A percentile compares a stretch with the other conserved stretches of the same genome.
Conservation (phyloP, 2,329 filamentous ascomycete species). For the Pseudopyrenochaeta lycopersici region DNA sequence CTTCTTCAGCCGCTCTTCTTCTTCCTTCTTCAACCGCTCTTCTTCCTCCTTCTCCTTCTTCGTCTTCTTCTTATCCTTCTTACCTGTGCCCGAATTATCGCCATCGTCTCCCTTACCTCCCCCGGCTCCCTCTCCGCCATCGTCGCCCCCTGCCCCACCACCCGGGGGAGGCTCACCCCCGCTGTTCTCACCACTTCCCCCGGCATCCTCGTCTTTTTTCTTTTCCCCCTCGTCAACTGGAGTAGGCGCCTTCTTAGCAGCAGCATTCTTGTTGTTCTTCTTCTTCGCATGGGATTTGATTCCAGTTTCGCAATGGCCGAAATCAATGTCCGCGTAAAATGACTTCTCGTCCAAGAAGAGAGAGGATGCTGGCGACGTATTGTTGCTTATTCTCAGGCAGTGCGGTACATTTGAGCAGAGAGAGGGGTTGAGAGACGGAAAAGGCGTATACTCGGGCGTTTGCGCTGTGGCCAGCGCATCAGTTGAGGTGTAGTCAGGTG, state of each 20-base stretch:
- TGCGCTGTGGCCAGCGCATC: slow-evolving; percentile 52
- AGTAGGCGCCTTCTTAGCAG: slow-evolving; percentile 40
- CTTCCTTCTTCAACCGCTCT: slow-evolving; percentile 46
- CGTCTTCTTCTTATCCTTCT: slow-evolving; percentile 54
- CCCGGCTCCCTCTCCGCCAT: slow-evolving; percentile 47
- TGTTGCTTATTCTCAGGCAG: slow-evolving; percentile 38
- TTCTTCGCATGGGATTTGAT: slow-evolving; percentile 63
- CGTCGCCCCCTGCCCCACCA: slow-evolving; percentile 44
- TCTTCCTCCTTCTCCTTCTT: slow-evolving; percentile 47
- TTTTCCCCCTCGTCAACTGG: slow-evolving; percentile 59
- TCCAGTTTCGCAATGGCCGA: slow-evolving; percentile 63
- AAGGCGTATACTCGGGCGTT: slow-evolving; percentile 39
- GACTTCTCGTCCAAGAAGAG: slow-evolving; percentile 44
- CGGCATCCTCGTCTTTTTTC: slow-evolving; percentile 53
- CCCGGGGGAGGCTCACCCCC: slow-evolving; percentile 48
- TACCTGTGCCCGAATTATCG: slow-evolving; percentile 44
- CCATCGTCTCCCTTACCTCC: slow-evolving; percentile 36
- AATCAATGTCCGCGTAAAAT: slow-evolving; percentile 61
- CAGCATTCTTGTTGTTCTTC: slow-evolving; percentile 54
- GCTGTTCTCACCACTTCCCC: slow-evolving; percentile 41
- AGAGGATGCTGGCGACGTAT: slow-evolving; percentile 39
- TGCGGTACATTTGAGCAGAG: slow-evolving; percentile 39
- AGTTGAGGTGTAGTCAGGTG: slow-evolving; percentile 56
- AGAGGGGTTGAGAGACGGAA: slow-evolving; percentile 43
- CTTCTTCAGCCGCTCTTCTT: slow-evolving; percentile 50